Conservation (phyloP, 2,329 filamentous ascomycete genomes). For the Fulvia fulva region DNA sequence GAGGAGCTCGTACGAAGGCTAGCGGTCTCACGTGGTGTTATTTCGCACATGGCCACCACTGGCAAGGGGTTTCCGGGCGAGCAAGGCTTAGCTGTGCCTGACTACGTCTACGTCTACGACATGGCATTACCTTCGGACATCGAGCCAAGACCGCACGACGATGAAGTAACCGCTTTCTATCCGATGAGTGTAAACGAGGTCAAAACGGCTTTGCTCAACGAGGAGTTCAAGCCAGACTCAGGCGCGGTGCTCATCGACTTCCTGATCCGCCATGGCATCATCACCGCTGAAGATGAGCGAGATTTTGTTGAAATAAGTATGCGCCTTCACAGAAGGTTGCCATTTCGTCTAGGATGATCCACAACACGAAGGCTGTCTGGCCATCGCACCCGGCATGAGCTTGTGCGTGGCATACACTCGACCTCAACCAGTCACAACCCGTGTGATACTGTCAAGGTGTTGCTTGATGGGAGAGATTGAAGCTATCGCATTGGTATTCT, state of each 20-base stretch:
- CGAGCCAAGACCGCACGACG: slow-evolving; percentile 72
- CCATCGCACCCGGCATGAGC: no score
- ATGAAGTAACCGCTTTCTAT: slow-evolving; percentile 80
- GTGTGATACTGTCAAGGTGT: no score
- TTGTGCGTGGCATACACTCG: no score
- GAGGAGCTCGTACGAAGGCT: slow-evolving; percentile 60
- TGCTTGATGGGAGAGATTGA: no score
- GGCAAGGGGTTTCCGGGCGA: slow-evolving; percentile 73
- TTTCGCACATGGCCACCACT: slow-evolving; percentile 80
- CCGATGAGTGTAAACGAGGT: slow-evolving; percentile 72
- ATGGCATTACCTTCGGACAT: slow-evolving; percentile 67
- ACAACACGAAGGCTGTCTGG: no score
- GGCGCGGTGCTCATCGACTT: slow-evolving; percentile 83
- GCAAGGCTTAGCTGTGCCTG: slow-evolving; percentile 75
- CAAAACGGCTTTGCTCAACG: slow-evolving; percentile 61
- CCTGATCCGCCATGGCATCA: slow-evolving; percentile 74
- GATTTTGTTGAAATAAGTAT: slow-evolving; percentile 70
- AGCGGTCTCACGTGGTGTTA: slow-evolving; percentile 58
- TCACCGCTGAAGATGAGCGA: slow-evolving; percentile 73
- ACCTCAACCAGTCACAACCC: no score
- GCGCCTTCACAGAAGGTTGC: slow-evolving; percentile 70
- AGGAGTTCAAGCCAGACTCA: slow-evolving; percentile 89
- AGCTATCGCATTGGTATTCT: no score
- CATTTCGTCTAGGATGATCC: slow-evolving; percentile 57
- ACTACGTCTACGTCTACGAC: slow-evolving; percentile 87